Evolutionary conservation across 768 basidiomycete species (phyloP), one percentile per base, ranked within the genome.

Genomic region (Termitomyces sp.): DNA sequence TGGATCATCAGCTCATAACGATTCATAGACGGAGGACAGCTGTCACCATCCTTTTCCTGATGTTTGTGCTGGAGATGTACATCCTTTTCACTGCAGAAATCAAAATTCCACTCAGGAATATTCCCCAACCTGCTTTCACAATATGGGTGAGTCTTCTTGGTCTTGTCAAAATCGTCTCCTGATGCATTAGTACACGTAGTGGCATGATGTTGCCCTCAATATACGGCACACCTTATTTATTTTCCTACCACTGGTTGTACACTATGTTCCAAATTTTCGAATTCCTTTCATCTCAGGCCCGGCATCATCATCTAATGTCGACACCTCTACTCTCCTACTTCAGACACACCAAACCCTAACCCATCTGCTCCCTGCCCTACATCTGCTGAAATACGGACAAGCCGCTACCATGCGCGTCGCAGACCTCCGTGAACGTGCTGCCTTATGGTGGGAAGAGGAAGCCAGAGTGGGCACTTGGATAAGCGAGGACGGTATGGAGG

Each of bases 201-300:
- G 84, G 84, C 86, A 89, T 70, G 87, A 91, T 67, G 74, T 67
- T 27, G 70, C 86, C 37, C 79, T 81, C 67, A 66, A 76, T 48
- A 59, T 71, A 34, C 87, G 89, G n/a, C 80, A 82, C 53, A 27
- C 76, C 1, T 68, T 88, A 53, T 87, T 91, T 71, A 73, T 89
- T 56, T 7, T 77, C 32, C 74, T 90, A 2, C 85, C 88, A 5
- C 60, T 83, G 27, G 36, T 81, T 52, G 65, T 85, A 10, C 77
- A 80, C 66, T 61, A 75, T 50, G 77, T 82, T 5, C 76, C 64
- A 67, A 62, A 63, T 75, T 67, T 70, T 75, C 62, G 56, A 54
- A 73, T 57, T 66, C 72, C 63, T 65, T 71, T 67, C 50, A 51
- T 56, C 18, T 66, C 68, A 37, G 13, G 55, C 5, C 58, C 61